Conservation (phyloP, 73 alveolate species). For the Effrenium voratum region DNA sequence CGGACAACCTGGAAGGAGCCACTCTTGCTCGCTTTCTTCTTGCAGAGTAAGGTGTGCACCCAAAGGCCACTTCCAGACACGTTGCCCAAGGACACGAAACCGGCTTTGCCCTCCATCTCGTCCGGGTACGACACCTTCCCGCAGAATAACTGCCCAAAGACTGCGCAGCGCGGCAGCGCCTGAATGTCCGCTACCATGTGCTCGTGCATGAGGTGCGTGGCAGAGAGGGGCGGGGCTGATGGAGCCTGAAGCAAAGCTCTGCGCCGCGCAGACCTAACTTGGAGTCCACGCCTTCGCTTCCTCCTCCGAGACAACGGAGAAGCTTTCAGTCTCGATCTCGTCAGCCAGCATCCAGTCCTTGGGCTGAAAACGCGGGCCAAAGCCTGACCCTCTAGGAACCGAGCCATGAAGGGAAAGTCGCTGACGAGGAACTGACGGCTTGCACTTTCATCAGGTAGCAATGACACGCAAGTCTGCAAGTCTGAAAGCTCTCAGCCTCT, state of each 20-base stretch:
- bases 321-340: constrained; percentile 8
- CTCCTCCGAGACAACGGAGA: neutral
- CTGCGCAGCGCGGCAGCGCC: neutral
- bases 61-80: neutral
- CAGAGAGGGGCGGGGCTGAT: neutral
- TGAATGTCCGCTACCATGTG: neutral
- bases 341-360: constrained; percentile 8
- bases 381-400: neutral
- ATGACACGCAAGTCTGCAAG: no score
- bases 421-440: constrained; percentile 53
- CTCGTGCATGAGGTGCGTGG: constrained; percentile 11
- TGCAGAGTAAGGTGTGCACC: neutral
- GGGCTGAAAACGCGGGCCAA: neutral
- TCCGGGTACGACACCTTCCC: constrained; percentile 8
- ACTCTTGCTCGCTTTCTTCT: neutral
- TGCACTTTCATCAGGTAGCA: no score
- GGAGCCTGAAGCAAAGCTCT: neutral
- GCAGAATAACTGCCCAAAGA: no score
- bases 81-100: constrained; percentile 1
- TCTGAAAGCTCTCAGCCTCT: no score
- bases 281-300: neutral
- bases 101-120: neutral
- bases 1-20: neutral
- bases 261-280: neutral
- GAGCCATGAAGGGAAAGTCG: constrained; percentile 59